These are phyloP conservation scores for Tricladium varicosporioides DNA, from an alignment of 2,329 filamentous ascomycete species.

Conservation along the genomic window DNA sequence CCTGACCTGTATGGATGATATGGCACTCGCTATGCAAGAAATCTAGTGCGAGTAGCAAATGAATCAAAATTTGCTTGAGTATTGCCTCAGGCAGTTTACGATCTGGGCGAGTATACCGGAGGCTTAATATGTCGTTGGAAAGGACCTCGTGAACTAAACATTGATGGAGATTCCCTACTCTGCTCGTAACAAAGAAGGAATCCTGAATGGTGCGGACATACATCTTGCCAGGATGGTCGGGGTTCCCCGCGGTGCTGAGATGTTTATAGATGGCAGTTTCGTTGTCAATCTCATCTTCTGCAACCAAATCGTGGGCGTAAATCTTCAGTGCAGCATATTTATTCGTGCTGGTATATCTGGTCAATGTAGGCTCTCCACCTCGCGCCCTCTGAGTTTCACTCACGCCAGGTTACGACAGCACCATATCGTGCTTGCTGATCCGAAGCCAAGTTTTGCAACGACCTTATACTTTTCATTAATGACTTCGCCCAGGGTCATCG, in stretches of 20 bases:
- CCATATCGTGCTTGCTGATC: conserved; percentile 44
- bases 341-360: conserved; percentile 24
- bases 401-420: conserved; percentile 38
- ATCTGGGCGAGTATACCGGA: conserved; percentile 17
- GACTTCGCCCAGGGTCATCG: conserved; percentile 26
- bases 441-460: conserved; percentile 44
- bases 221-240: conserved; percentile 21
- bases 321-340: conserved; percentile 26
- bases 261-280: conserved; percentile 26
- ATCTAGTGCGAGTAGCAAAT: conserved; percentile 89
- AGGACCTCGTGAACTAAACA: conserved; percentile 27
- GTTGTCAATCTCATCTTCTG: conserved; percentile 26
- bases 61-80: conserved; percentile 96
- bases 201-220: conserved; percentile 23
- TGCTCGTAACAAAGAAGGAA: conserved; percentile 24
- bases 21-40: conserved; percentile 95
- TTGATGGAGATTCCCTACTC: conserved; percentile 21
- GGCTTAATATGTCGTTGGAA: conserved; percentile 21
- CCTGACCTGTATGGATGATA: conserved; percentile 85
- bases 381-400: conserved; percentile 16
- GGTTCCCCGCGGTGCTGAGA: conserved; percentile 21
- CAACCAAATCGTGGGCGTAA: conserved; percentile 24
- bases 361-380: conserved; percentile 19
- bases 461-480: conserved; percentile 36
- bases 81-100: conserved; percentile 38